Evolutionary conservation across 345 rosid species (phyloP).

Genomic region (Lumnitzera littorea): DNA sequence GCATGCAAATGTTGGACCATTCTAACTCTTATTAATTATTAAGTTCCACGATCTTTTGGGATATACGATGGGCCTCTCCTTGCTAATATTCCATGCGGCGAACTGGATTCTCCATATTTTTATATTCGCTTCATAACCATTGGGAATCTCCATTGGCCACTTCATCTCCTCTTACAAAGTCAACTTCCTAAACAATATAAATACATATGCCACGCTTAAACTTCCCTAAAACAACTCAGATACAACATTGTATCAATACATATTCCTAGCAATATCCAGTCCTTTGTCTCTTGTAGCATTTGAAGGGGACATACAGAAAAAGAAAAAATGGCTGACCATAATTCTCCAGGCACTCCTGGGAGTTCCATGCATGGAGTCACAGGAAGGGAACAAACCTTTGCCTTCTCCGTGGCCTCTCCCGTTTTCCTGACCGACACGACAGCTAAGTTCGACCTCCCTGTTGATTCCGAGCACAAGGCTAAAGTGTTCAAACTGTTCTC

Average conservation of each 20-base stretch:
- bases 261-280: too few species aligned
- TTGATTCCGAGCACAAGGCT: constrained; percentile 88
- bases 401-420: constrained; percentile 54
- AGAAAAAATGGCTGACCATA: constrained; percentile 24
- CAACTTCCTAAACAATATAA: constrained; percentile 21
- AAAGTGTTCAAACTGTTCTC: constrained; percentile 66
- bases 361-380: constrained; percentile 85
- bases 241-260: background rate
- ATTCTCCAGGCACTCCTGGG: constrained; percentile 57
- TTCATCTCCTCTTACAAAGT: constrained; percentile 23
- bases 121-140: constrained; percentile 20
- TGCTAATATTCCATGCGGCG: constrained; percentile 43
- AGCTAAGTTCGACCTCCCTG: constrained; percentile 59
- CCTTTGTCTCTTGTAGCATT: too few species aligned
- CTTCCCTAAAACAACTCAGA: background rate
- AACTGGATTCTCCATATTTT: constrained; percentile 28
- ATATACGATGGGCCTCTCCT: constrained; percentile 30
- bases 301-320: background rate
- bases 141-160: constrained; percentile 39
- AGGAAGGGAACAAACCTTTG: constrained; percentile 56
- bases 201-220: constrained; percentile 9
- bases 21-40: background rate
- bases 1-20: background rate
- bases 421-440: constrained; percentile 53
- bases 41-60: constrained; percentile 42